These are phyloP conservation scores for Grosmannia huntii DNA, from an alignment of 2,329 filamentous ascomycete species.

Conservation along the genomic window DNA sequence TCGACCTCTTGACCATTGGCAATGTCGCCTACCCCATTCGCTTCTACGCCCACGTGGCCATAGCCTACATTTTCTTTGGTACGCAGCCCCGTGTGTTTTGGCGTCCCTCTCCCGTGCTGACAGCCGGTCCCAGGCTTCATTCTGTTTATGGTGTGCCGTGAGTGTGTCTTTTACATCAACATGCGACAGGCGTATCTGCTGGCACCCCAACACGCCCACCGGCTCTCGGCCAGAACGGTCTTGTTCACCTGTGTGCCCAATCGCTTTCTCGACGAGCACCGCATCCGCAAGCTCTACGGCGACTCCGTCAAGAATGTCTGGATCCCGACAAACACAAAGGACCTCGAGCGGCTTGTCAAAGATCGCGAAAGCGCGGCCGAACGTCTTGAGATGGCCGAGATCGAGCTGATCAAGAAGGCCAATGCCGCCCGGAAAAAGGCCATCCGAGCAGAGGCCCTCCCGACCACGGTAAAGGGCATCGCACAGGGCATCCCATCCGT, in stretches of 20 bases:
- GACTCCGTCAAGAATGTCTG: slow-evolving; percentile 70
- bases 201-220: slow-evolving; percentile 67
- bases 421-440: slow-evolving; percentile 48
- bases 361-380: slow-evolving; percentile 63
- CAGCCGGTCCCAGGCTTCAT: slow-evolving; percentile 46
- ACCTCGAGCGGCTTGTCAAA: slow-evolving; percentile 65
- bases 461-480: background rate
- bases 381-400: slow-evolving; percentile 73
- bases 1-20: slow-evolving; percentile 47
- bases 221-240: slow-evolving; percentile 81
- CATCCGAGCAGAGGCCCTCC: slow-evolving; percentile 10
- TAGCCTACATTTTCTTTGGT: slow-evolving; percentile 71
- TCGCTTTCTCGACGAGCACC: slow-evolving; percentile 60
- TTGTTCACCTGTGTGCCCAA: slow-evolving; percentile 81
- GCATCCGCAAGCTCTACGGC: slow-evolving; percentile 66
- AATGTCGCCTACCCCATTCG: slow-evolving; percentile 46
- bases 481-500: background rate
- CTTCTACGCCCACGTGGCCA: slow-evolving; percentile 68
- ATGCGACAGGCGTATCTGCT: slow-evolving; percentile 88
- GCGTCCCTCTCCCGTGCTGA: background rate
- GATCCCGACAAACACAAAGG: slow-evolving; percentile 62
- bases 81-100: background rate
- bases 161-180: slow-evolving; percentile 88
- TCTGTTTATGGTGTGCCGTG: slow-evolving; percentile 78
- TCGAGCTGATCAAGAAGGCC: slow-evolving; percentile 63